Evolutionary conservation across 140 eudicot species (phyloP).

Genomic region (Ambrosia hybrid): DNA sequence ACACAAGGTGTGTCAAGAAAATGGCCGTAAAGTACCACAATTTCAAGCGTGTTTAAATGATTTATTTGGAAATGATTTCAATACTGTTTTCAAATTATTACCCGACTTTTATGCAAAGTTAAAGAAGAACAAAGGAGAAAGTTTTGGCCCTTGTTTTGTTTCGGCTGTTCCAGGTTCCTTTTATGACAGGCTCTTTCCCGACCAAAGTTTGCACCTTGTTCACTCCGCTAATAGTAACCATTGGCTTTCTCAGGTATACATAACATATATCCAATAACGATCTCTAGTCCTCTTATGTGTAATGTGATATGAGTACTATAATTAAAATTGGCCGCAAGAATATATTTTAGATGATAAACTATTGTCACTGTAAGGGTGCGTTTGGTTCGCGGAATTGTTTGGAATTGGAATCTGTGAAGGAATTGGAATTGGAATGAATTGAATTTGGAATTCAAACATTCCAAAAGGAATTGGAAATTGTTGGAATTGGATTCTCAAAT

Average conservation of each 20-base stretch:
- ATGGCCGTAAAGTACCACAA: not conserved
- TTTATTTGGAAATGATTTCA: not conserved
- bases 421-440: no score
- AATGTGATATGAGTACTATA: no score
- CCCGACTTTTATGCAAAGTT: not conserved
- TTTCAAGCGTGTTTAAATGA: not conserved
- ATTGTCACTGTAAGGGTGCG: not conserved
- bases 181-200: not conserved
- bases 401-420: no score
- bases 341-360: not conserved
- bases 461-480: no score
- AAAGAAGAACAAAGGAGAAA: not conserved
- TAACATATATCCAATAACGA: no score
- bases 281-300: no score
- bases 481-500: no score
- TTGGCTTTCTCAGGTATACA: not conserved
- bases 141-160: constrained; percentile 3
- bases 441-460: no score
- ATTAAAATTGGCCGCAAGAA: no score
- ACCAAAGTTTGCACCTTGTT: constrained; percentile 1
- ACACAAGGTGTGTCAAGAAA: not conserved
- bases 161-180: not conserved
- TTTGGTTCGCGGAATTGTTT: no score
- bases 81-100: not conserved
- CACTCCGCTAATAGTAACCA: not conserved